These are phyloP conservation scores for Moricandia moricandioides DNA, from an alignment of 345 rosid genomes.

Conservation along the genomic window DNA sequence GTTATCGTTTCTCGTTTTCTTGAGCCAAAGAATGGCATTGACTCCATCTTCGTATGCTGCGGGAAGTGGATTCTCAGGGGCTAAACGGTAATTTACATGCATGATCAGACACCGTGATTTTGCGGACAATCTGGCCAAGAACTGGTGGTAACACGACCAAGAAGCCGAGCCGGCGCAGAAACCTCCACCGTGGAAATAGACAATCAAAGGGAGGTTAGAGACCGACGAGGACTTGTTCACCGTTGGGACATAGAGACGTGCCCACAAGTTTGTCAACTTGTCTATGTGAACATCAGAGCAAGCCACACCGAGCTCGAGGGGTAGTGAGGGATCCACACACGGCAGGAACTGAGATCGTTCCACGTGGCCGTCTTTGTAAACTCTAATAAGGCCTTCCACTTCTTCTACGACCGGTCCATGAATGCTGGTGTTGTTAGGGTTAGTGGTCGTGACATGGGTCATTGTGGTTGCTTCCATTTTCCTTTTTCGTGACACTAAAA, in stretches of 20 bases:
- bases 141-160: constrained; percentile 65
- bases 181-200: constrained; percentile 75
- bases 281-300: constrained; percentile 55
- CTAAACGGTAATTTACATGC: constrained; percentile 55
- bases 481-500: constrained; percentile 11
- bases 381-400: constrained; percentile 58
- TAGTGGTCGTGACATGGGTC: constrained; percentile 19
- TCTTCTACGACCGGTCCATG: constrained; percentile 52
- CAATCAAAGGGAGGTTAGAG: constrained; percentile 52
- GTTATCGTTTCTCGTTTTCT: constrained; percentile 25
- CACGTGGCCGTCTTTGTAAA: constrained; percentile 64
- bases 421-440: constrained; percentile 22
- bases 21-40: constrained; percentile 57
- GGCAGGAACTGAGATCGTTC: constrained; percentile 56
- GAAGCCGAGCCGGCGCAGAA: constrained; percentile 61
- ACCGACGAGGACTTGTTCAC: constrained; percentile 8
- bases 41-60: constrained; percentile 65
- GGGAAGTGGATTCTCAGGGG: constrained; percentile 65
- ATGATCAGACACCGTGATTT: constrained; percentile 45
- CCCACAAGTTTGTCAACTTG: constrained; percentile 56
- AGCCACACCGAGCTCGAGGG: constrained; percentile 46
- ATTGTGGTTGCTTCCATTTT: constrained; percentile 33
- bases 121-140: constrained; percentile 44
- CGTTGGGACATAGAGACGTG: constrained; percentile 60
- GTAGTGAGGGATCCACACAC: constrained; percentile 42